Conservation (phyloP, 192 early-diverging fungal genomes). For the Coemansia sp. region DNA sequence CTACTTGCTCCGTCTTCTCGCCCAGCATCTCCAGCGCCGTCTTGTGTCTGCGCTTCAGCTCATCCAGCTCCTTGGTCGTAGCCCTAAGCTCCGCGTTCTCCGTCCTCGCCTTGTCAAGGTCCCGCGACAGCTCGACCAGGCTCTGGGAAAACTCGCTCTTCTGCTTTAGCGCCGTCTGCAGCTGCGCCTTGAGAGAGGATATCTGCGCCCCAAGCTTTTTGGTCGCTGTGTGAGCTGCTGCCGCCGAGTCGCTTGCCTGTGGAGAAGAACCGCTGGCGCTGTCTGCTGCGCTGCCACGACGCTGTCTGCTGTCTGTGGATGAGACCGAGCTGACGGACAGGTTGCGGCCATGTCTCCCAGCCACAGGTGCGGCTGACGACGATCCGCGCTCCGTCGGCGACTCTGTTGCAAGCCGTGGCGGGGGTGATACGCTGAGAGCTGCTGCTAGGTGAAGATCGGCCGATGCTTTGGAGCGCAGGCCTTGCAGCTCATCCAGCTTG, state of each 20-base stretch:
- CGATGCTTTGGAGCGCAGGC: conserved; percentile 10
- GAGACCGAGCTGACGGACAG: conserved; percentile 34
- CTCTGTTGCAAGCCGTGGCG: not conserved
- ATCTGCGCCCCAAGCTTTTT: conserved; percentile 49
- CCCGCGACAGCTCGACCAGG: conserved; percentile 65
- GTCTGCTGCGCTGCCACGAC: conserved; percentile 34
- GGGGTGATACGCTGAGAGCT: conserved; percentile 8
- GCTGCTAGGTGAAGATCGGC: conserved; percentile 1
- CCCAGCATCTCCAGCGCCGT: conserved; percentile 85
- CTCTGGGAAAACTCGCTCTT: conserved; percentile 43
- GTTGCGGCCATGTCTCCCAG: conserved; percentile 22
- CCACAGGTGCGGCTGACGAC: not conserved
- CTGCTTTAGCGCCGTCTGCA: conserved; percentile 41
- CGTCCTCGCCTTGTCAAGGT: conserved; percentile 59
- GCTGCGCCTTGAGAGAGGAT: conserved; percentile 49
- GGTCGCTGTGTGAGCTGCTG: conserved; percentile 12
- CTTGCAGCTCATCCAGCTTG: conserved; percentile 18
- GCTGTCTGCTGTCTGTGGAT: conserved; percentile 34
- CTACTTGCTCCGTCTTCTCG: conserved; percentile 83
- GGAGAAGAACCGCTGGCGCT: not conserved
- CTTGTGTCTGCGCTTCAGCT: conserved; percentile 60
- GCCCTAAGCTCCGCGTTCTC: conserved; percentile 19
- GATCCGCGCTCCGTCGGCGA: not conserved
- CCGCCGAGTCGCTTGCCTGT: conserved; percentile 6
- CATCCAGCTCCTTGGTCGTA: conserved; percentile 56